These are phyloP conservation scores for Tubosaeta sp. DNA, from an alignment of 768 basidiomycete species.

Conservation along the genomic window DNA sequence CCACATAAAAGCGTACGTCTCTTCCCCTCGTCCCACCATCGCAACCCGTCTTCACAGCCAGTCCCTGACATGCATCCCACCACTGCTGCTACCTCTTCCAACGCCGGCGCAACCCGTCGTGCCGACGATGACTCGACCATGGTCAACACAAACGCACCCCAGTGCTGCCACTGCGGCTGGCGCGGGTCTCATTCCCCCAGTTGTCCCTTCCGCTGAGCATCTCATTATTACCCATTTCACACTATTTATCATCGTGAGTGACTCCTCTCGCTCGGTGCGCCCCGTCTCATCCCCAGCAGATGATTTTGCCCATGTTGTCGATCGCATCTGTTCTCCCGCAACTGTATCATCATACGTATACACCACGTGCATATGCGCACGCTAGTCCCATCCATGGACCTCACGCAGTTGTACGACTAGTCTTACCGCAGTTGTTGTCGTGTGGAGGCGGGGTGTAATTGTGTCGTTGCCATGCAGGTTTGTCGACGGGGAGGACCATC, in stretches of 20 bases:
- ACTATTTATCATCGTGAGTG: constrained; percentile 29
- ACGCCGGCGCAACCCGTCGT: constrained; percentile 21
- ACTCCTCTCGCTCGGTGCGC: neutral
- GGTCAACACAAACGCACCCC: constrained; percentile 56
- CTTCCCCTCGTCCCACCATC: neutral
- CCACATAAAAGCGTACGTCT: constrained; percentile 25
- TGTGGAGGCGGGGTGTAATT: constrained; percentile 12
- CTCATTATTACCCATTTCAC: constrained; percentile 6
- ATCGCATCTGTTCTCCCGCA: constrained; percentile 26
- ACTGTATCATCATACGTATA: constrained; percentile 35
- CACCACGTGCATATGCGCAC: constrained; percentile 34
- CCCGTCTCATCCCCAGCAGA: constrained; percentile 7
- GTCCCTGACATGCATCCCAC: constrained; percentile 18
- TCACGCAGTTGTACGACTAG: constrained; percentile 27
- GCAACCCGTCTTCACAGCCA: neutral
- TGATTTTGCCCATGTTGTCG: constrained; percentile 26
- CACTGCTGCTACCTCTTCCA: constrained; percentile 6
- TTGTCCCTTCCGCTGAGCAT: constrained; percentile 60
- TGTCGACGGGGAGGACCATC: constrained; percentile 14
- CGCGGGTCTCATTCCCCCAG: constrained; percentile 54
- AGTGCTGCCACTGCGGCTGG: constrained; percentile 77
- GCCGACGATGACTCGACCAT: constrained; percentile 28
- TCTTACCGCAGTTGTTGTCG: constrained; percentile 5
- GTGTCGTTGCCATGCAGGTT: constrained; percentile 22
- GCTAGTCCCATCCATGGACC: constrained; percentile 24